Evolutionary conservation across 108 stramenopile genomes (phyloP).

Genomic region (Pseudonitzschia delicatissima): DNA sequence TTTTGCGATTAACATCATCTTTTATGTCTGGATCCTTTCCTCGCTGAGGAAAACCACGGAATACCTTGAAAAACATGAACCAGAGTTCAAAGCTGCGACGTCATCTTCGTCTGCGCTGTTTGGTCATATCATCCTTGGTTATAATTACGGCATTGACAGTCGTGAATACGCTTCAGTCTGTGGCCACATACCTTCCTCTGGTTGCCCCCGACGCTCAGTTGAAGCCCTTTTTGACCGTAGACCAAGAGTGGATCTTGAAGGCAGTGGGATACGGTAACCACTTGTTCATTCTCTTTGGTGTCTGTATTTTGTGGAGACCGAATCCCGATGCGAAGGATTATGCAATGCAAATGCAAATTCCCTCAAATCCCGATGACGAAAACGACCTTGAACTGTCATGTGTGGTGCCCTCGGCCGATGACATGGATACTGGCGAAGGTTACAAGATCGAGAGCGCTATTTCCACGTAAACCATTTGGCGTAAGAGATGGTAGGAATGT

Average conservation of each 20-base stretch:
- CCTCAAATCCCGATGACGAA: conserved; percentile 55
- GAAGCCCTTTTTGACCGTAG: conserved; percentile 38
- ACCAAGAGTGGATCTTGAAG: conserved; percentile 45
- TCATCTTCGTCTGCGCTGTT: conserved; percentile 57
- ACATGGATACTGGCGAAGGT: conserved; percentile 25
- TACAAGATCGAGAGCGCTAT: neutral
- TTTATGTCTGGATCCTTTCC: conserved; percentile 73
- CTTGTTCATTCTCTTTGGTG: conserved; percentile 53
- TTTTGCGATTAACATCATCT: conserved; percentile 52
- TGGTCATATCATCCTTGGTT: conserved; percentile 59
- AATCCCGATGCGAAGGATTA: conserved; percentile 74
- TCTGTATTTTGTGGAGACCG: conserved; percentile 72
- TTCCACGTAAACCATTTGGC: neutral
- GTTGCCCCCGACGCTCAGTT: too few species aligned
- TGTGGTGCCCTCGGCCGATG: conserved; percentile 36
- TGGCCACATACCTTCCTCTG: too few species aligned
- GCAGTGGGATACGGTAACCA: conserved; percentile 67
- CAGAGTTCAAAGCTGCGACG: conserved; percentile 61
- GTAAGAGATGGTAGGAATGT: neutral
- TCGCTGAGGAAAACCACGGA: conserved; percentile 61
- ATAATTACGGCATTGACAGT: conserved; percentile 60
- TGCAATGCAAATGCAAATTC: conserved; percentile 78
- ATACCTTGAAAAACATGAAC: conserved; percentile 74
- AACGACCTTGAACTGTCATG: conserved; percentile 43
- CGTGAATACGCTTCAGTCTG: conserved; percentile 56